phyloP scores from a whole-genome alignment of 2,329 filamentous ascomycete species.

The Botrytis hyacinthi region DNA sequence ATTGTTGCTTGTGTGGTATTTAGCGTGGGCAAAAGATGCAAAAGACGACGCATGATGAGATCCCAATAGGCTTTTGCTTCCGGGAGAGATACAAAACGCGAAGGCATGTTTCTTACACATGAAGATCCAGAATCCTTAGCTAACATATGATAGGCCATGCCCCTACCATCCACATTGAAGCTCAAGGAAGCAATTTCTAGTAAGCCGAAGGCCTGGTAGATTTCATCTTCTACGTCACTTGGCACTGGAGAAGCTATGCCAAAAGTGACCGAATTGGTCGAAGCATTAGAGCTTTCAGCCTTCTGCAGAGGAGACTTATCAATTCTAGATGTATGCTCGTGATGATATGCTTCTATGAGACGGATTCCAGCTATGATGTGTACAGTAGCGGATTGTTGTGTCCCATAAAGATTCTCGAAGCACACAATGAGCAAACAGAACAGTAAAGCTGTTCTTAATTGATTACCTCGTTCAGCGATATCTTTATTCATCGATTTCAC shows the following conservation, averaged over 20 bases:
- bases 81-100: neutral
- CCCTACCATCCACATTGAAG: neutral
- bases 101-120: slow-evolving; percentile 1
- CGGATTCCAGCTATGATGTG: neutral
- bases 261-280: neutral
- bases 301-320: neutral
- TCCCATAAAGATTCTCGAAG: slow-evolving; percentile 1
- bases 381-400: neutral
- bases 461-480: neutral
- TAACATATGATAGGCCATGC: slow-evolving; percentile 10
- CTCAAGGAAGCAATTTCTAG: neutral
- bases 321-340: neutral
- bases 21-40: neutral
- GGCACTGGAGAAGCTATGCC: slow-evolving; percentile 11
- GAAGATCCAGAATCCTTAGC: slow-evolving; percentile 4
- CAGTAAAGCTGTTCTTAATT: neutral
- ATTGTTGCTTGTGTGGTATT: neutral
- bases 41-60: slow-evolving; percentile 10
- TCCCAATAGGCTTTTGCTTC: slow-evolving; percentile 8
- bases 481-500: neutral
- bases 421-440: slow-evolving; percentile 10
- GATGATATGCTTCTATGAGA: neutral
- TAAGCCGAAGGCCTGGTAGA: neutral
- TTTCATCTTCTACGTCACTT: slow-evolving; percentile 12
- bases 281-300: neutral